A percentile compares a stretch with the other conserved stretches of the same genome.
Conservation (phyloP, 2,329 filamentous ascomycete genomes). For the Aspergillus texensis region DNA sequence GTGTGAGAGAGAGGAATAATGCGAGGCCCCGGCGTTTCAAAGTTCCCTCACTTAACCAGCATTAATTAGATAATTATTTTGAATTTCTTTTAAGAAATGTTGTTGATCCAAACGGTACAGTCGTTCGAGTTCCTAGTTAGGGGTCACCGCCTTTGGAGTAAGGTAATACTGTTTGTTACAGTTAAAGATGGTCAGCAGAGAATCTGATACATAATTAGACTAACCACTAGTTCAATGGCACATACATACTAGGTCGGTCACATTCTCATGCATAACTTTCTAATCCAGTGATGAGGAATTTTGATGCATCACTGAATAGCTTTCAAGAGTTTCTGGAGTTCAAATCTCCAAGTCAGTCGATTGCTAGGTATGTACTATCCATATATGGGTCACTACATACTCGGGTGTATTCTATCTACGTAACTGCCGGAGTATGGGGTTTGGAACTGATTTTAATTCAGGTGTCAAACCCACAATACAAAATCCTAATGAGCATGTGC, state of each 20-base stretch:
- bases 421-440: not conserved
- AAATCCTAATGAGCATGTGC: not conserved
- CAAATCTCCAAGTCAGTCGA: not conserved
- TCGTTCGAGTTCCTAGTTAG: slow-evolving; percentile 1
- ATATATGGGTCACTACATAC: not conserved
- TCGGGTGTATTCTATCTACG: not conserved
- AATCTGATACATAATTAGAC: not conserved
- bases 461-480: not conserved
- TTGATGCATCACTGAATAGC: not conserved
- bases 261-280: not conserved
- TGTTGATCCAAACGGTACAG: slow-evolving; percentile 4
- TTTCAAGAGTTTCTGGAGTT: not conserved
- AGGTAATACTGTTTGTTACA: slow-evolving; percentile 4
- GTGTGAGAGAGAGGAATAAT: slow-evolving; percentile 15
- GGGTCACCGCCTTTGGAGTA: slow-evolving; percentile 6
- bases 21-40: slow-evolving; percentile 29
- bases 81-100: slow-evolving; percentile 7
- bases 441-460: not conserved
- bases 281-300: not conserved
- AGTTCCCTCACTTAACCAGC: slow-evolving; percentile 18
- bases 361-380: not conserved
- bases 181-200: not conserved
- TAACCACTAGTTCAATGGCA: not conserved
- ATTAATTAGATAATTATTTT: slow-evolving; percentile 26
- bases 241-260: not conserved